Evolutionary conservation across 495 filamentous ascomycete genomes (phyloP), one percentile per base, ranked within the genome.

Genomic region (Mytilinidion resinicola): DNA sequence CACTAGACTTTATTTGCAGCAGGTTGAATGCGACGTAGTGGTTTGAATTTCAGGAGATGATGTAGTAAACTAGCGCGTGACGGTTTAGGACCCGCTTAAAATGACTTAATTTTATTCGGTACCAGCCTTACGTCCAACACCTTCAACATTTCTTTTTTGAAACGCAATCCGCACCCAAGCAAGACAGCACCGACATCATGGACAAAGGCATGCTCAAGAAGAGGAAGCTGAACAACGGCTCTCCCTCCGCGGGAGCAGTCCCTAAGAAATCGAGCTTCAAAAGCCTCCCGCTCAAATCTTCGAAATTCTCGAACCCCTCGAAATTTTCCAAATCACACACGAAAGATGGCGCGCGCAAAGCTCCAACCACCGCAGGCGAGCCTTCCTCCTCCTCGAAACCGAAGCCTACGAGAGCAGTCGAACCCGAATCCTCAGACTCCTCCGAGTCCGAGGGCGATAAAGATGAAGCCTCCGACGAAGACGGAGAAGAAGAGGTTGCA

Each of bases 221-320:
- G 44, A 30, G 64, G 25, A 69, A 68, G 44, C 43, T 65, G 12
- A 57, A 52, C 33, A 14, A 14, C 21, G 46, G 21, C 14, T 14
- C 4, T 11, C 8, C 46, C 17, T 49, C 19, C 14, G 17, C 21
- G 7, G 21, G 46, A 20, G 46, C 6, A 20, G 46, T 6, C 2
- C 25, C 25, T 30, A 30, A 30, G 6, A 30, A 30, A 30, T 30
- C 17, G 21, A 30, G 8, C 14, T 30, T 25, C 12, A 49, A 30
- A 30, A 49, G 21, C 21, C 1, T 14, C 14, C 46, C 46, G 33
- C 12, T 17, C 9, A 49, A 49, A 25, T 6, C 46, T 25, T 19
- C 17, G 1, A 14, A 11, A 2, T 14, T 12, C 25, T 30, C 25
- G 7, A 20, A 19, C 21, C 33, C 46, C 21, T 25, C 20, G 8